Conservation (phyloP, 2,329 filamentous ascomycete genomes). For the Periconia sp. region DNA sequence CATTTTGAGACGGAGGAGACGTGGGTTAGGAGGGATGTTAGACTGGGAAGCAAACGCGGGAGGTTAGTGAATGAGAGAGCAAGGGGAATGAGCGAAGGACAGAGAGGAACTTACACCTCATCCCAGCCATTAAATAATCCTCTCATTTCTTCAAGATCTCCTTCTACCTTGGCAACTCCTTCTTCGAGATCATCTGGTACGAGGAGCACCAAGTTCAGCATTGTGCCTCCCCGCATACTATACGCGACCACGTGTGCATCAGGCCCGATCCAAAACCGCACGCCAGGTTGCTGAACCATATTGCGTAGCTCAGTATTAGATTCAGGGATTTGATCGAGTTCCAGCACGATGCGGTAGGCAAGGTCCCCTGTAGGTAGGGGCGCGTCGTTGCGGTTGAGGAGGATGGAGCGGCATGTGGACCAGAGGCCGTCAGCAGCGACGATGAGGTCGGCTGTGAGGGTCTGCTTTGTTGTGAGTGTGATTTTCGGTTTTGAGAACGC, state of each 20-base stretch:
- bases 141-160: constrained; percentile 63
- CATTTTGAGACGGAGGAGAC: constrained; percentile 67
- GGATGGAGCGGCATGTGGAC: constrained; percentile 57
- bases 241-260: constrained; percentile 65
- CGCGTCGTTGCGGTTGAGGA: constrained; percentile 50
- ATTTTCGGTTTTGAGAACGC: constrained; percentile 42
- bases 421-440: constrained; percentile 67
- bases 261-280: constrained; percentile 67
- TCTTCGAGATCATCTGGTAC: constrained; percentile 64
- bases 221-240: constrained; percentile 57
- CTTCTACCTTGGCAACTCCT: constrained; percentile 54
- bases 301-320: constrained; percentile 53
- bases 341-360: constrained; percentile 64
- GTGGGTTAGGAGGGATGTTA: constrained; percentile 49
- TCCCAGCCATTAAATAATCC: constrained; percentile 65
- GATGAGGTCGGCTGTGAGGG: constrained; percentile 56
- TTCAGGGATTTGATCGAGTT: constrained; percentile 50
- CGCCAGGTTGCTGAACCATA: constrained; percentile 56
- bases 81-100: constrained; percentile 30
- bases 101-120: constrained; percentile 52
- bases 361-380: constrained; percentile 65
- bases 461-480: constrained; percentile 37
- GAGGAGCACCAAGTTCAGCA: constrained; percentile 63
- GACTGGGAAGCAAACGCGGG: constrained; percentile 5
- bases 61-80: neutral